Base-by-base conservation (phyloP, 257 asterid species). In the Jaltomata sinuosa region DNA sequence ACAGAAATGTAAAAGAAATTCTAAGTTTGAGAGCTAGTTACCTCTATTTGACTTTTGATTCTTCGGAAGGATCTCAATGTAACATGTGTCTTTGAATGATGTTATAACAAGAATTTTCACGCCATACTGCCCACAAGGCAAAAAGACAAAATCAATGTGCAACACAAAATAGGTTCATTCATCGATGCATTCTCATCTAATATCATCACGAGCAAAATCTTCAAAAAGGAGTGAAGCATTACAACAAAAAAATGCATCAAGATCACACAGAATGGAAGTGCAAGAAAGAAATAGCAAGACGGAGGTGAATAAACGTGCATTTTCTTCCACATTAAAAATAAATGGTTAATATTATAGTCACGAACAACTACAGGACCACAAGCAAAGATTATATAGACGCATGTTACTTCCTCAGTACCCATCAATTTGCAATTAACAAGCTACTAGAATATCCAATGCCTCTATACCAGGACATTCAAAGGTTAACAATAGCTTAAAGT, bases 61-160 rank as follows among this genome's bases (percentile, higher is more conserved):
- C 87, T 89, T 90, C 8, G 98, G 99, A 83, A 97, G 97, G 88
- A 95, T 97, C 97, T 97, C 99, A 52, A 95, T 92, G 90, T 91
- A 97, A 93, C 98, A 93, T 47, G 97, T 97, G 85, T 95, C 98
- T 88, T 90, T 97, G 86, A 92, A 97, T 76, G 99, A 97, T 69
- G 99, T 97, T 50, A 95, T 84, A 54, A 97, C 94, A 53, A 94
- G 87, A 83, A 97, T 93, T 89, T 90, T 93, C 88, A 97, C 91
- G 16, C 99, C 99, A 87, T 94, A 95, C 99, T 97, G 97, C 84
- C 2, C 61, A 76, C 38, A 45, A 74, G 22, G 34, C 36, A 76
- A 80, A 83, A 85, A 87, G 79, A 83, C 67, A 64, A 76, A 84
- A 78, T 45, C 83, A 42, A 84, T 85, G 25, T 86, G 89, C 84